Base-by-base conservation (phyloP, 2,329 filamentous ascomycete species). In the Claviceps purpurea region DNA sequence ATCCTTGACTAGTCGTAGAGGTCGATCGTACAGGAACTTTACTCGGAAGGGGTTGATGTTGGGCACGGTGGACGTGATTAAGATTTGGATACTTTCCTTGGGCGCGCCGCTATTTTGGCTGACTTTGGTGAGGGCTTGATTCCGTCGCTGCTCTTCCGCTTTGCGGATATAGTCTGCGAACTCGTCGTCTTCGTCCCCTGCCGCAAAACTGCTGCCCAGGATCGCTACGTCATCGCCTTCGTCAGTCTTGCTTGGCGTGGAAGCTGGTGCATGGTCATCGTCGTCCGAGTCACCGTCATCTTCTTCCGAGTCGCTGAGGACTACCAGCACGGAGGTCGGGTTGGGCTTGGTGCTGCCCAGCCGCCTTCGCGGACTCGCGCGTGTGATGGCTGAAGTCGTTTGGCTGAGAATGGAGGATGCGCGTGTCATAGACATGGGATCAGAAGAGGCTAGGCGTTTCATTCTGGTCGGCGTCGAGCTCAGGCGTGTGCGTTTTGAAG, bases 1-100 rank as follows among this genome's bases (percentile, higher is more conserved):
- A 40, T 79, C 64, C 43, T 83, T 78, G 5, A 90, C 79, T 52
- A 85, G 71, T 55, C 78, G 76, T 5, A 96, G 70, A 2, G 77
- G 73, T 61, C 87, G 85, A 38, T 78, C 79, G 54, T 87, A 73
- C 58, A 79, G 81, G 41, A 86, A 79, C 49, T 76, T 81, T 50
- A 87, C 70, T 34, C 89, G 63, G 8, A 50, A 64, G 22, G 78
- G 68, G 24, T 70, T 76, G 0, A 85, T 78, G 45, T 74, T 72
- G 1, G 77, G 72, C 5, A 96, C 75, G 2, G 72, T 67, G 0
- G 89, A 87, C 0, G 74, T 77, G 56, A 96, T 60, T 53, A 65
- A 57, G 34, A 72, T 62, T 2, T 64, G 56, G n/a, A 65, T 61
- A 5, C 44, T 43, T 18, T 61, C 60, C 53, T 62, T 64, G 18